Evolutionary conservation across 1,284 basidiomycete species (phyloP), one percentile per base, ranked within the genome.

Genomic region (Papiliotrema flavescens): DNA sequence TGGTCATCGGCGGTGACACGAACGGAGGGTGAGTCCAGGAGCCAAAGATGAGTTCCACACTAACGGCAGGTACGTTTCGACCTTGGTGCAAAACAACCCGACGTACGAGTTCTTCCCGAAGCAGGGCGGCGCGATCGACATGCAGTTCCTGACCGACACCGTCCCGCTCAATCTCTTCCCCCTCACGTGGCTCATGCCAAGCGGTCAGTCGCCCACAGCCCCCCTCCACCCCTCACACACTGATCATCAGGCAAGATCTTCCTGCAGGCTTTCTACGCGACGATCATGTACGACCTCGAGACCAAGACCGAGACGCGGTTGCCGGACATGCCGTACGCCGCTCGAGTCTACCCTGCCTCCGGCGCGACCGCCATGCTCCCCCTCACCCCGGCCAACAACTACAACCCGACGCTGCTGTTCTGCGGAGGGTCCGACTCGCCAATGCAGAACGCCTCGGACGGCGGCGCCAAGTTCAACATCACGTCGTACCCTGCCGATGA

Each of bases 111-210:
- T 91, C 76, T 95, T 83, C 76, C 92, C 89, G 32, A 77, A 83
- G 13, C 81, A 78, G 53, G 80, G 82, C 39, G 64, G 70, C 49
- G 80, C 86, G 2, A 77, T 85, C 66, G 76, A 82, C 48, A 86
- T 95, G 79, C 78, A 87, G 53, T 90, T 95, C 80, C 82, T 97
- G 78, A 74, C 84, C 60, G 81, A 84, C 49, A 91, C 91, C 0
- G 88, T 90, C 13, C 92, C 92, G 48, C 82, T 94, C 66, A 97
- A 97, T 77, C 81, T 92, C 5, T 97, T 94, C 64, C 84, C 90
- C 0, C 85, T 91, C 63, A 85, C 88, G 0, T 95, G 83, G 83
- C 81, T 94, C 49, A 82, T 96, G 79, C 84, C 89, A n/a, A n/a
- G n/a, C n/a, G n/a, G n/a, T n/a, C n/a, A n/a, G n/a, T n/a, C n/a